Percentiles rank a stretch among this genome's conserved stretches.
These are phyloP conservation scores for Kwoniella pini DNA, from an alignment of 768 basidiomycete species.

Conservation along the genomic window DNA sequence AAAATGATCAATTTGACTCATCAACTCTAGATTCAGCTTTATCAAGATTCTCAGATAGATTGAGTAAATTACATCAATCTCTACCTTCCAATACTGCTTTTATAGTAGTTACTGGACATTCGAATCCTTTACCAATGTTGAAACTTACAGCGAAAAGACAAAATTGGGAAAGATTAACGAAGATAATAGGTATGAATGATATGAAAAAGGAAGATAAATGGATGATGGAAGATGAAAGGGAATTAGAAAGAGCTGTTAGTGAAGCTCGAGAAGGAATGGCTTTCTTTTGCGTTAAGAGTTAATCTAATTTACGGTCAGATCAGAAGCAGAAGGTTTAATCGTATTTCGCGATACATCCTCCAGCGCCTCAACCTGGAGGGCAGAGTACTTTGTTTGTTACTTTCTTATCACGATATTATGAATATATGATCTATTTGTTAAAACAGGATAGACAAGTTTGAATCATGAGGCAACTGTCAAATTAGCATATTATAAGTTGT, in stretches of 20 bases:
- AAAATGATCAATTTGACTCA: constrained; percentile 3
- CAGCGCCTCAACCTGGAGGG: no score
- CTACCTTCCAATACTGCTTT: constrained; percentile 80
- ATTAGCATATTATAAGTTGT: no score
- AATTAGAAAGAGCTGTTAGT: constrained; percentile 76
- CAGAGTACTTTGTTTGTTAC: no score
- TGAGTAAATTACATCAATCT: constrained; percentile 65
- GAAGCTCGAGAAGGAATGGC: constrained; percentile 77
- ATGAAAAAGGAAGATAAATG: constrained; percentile 65
- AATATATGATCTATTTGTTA: no score
- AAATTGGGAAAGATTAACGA: constrained; percentile 65
- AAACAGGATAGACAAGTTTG: no score
- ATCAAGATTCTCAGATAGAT: constrained; percentile 63
- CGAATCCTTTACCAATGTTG: constrained; percentile 80
- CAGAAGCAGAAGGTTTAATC: no score
- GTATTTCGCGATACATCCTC: no score
- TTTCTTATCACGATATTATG: no score
- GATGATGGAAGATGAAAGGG: constrained; percentile 73
- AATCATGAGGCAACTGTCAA: no score
- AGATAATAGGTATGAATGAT: constrained; percentile 58
- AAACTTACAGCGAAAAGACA: constrained; percentile 68
- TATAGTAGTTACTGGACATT: constrained; percentile 83
- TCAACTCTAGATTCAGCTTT: constrained; percentile 53
- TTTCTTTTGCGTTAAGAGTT: constrained; percentile 64
- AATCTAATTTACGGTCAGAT: background rate